Conservation (phyloP, 805 yeast species). For the Sugiyamaella boreocaroliniensis region DNA sequence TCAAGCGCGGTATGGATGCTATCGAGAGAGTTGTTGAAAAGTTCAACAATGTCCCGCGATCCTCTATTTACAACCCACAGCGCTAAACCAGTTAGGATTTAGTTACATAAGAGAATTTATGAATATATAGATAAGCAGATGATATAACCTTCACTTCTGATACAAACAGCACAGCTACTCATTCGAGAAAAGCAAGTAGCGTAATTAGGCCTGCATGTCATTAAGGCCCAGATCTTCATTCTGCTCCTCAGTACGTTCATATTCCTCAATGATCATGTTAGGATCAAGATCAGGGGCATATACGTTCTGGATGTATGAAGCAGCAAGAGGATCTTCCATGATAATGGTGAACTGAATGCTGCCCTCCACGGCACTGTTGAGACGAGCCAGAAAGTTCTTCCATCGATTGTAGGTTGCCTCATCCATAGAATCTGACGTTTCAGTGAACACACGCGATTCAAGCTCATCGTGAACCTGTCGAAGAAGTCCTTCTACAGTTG, state of each 20-base stretch:
- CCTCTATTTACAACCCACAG: constrained; percentile 4
- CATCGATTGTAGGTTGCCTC: constrained; percentile 70
- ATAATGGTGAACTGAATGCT: constrained; percentile 71
- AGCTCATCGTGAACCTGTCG: constrained; percentile 86
- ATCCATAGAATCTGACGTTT: constrained; percentile 90
- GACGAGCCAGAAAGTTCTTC: constrained; percentile 65
- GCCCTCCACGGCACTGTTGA: constrained; percentile 77
- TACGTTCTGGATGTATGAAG: constrained; percentile 94
- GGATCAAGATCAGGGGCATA: constrained; percentile 99
- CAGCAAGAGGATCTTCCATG: constrained; percentile 93
- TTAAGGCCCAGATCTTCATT: constrained; percentile 84
- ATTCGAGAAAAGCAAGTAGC: background rate
- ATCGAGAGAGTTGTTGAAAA: constrained; percentile 40
- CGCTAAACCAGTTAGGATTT: background rate
- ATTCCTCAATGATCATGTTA: constrained; percentile 85
- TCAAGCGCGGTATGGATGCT: constrained; percentile 54
- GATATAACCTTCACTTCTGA: background rate
- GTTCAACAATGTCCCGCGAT: constrained; percentile 5
- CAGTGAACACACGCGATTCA: constrained; percentile 73
- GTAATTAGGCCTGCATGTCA: constrained; percentile 32
- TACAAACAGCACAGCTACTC: background rate
- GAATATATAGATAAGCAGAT: background rate
- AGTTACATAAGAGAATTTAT: background rate
- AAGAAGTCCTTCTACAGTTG: constrained; percentile 90
- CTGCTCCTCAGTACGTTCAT: constrained; percentile 80